A percentile compares a stretch with the other conserved stretches of the same genome.
Conservation (phyloP, 2,329 filamentous ascomycete species). For the Pyrenochaeta sp. region DNA sequence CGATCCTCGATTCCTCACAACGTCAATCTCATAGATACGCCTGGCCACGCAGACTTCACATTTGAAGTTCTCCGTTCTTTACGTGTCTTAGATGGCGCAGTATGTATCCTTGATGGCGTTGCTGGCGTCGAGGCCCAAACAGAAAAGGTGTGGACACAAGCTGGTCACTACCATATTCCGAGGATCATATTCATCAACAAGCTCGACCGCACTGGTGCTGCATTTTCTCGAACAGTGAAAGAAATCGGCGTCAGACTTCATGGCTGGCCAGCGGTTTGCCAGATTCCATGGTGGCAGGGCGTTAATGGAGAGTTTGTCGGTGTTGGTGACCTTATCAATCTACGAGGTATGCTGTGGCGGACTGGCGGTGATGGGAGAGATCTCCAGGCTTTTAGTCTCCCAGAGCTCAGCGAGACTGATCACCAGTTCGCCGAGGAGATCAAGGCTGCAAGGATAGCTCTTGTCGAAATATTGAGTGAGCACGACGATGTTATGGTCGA, state of each 20-base stretch:
- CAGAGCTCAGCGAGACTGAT: constrained; percentile 62
- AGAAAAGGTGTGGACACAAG: constrained; percentile 94
- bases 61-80: constrained; percentile 95
- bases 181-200: constrained; percentile 86
- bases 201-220: constrained; percentile 81
- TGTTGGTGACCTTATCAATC: constrained; percentile 81
- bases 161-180: constrained; percentile 84
- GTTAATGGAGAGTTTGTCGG: constrained; percentile 79
- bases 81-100: constrained; percentile 84
- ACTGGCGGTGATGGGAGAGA: constrained; percentile 71
- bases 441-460: constrained; percentile 74
- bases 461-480: constrained; percentile 87
- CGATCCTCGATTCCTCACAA: constrained; percentile 65
- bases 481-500: constrained; percentile 88
- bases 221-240: constrained; percentile 83
- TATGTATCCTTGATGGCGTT: constrained; percentile 93
- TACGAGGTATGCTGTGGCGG: constrained; percentile 78
- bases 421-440: constrained; percentile 69
- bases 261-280: constrained; percentile 89
- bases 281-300: constrained; percentile 91
- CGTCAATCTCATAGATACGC: constrained; percentile 78
- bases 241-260: constrained; percentile 83
- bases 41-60: constrained; percentile 95
- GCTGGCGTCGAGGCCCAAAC: constrained; percentile 97
- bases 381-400: constrained; percentile 64